These are phyloP conservation scores for Citrus australasica DNA, from an alignment of 345 rosid species.

Conservation along the genomic window DNA sequence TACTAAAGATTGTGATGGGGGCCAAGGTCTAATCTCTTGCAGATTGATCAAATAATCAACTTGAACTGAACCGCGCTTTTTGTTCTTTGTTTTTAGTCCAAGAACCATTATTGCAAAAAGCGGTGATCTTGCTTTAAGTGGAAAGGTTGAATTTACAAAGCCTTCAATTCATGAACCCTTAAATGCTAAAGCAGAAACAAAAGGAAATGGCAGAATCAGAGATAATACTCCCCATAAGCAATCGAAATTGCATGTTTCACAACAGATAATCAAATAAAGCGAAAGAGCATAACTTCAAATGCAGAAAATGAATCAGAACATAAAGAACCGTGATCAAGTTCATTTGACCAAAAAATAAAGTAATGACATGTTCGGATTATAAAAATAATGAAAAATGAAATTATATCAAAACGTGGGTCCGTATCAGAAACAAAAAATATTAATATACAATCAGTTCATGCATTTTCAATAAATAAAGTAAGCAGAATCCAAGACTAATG, in stretches of 20 bases:
- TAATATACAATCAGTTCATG: neutral
- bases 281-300: neutral
- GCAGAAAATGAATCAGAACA: neutral
- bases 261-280: neutral
- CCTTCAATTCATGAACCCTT: slow-evolving; percentile 12
- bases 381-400: slow-evolving; percentile 6
- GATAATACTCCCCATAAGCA: neutral
- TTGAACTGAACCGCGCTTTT: slow-evolving; percentile 32
- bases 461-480: neutral
- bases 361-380: neutral
- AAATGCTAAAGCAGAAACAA: neutral
- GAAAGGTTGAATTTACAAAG: slow-evolving; percentile 20
- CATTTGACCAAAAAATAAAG: neutral
- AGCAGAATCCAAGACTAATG: slow-evolving; percentile 8
- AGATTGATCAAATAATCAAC: slow-evolving; percentile 43
- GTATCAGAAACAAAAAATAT: slow-evolving; percentile 1
- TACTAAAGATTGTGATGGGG: slow-evolving; percentile 45
- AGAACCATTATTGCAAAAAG: slow-evolving; percentile 50
- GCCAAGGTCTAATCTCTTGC: slow-evolving; percentile 85
- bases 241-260: neutral
- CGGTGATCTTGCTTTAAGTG: slow-evolving; percentile 12
- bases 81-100: slow-evolving; percentile 57
- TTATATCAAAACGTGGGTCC: slow-evolving; percentile 15
- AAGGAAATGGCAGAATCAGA: neutral
- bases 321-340: neutral